Base-by-base conservation (phyloP, 1,284 basidiomycete genomes). In the Phellopilus nigrolimitatus region DNA sequence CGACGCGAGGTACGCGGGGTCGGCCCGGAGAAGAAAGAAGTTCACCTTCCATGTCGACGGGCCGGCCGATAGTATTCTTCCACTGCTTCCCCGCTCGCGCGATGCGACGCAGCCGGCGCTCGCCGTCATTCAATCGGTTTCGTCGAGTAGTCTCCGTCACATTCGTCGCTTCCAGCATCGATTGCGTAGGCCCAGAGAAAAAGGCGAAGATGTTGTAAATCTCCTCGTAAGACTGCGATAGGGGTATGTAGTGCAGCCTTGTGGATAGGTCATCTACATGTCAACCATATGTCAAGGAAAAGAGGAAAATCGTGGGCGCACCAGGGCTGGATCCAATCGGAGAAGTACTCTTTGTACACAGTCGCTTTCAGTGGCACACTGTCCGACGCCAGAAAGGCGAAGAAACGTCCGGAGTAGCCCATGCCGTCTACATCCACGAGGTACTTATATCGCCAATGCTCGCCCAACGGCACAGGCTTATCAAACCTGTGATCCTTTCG, bases 361-460 rank as follows among this genome's bases (percentile, higher is more conserved):
- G 88, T 93, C 17, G 87, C 76, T 70, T 97, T 97, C 58, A 97
- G 66, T 6, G 92, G 88, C 0, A 86, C 93, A 59, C 90, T 93
- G 65, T 94, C 90, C 44, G 80, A 87, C 42, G 89, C 90, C 66
- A 95, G 71, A 61, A 92, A 85, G 0, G 89, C 82, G 71, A 95
- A 82, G 65, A 95, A 90, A 41, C 89, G 76, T 4, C 88, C 94
- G 34, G 88, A 92, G 65, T 97, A 97, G n/a, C 89, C 87, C 85
- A 92, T 92, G 30, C 94, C 94, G 64, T 97, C 94, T 49, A 97
- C 67, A 67, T 97, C 94, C 56, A 95, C 70, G 21, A 95, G 74
- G 63, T 94, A 95, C 70, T 95, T 95, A 73, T 94, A 90, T 49
- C 83, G 75, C 94, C 94, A 97, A 62, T 92, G 87, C 56, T 84